Base-by-base conservation (phyloP, 306 rosid species). In the Bauhinia variegata region DNA sequence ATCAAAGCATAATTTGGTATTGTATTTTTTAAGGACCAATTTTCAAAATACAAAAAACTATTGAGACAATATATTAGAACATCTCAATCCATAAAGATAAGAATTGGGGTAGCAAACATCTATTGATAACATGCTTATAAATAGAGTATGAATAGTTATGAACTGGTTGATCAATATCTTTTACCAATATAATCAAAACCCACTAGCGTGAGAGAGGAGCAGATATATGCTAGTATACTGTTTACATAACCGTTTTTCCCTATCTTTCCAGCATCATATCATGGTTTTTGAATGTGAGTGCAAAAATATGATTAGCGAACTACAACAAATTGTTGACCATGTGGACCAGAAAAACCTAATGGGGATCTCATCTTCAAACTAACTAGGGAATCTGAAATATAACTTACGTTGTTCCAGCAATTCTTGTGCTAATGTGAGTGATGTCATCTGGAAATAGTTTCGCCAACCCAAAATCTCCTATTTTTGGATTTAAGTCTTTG, bases 381-480 rank as follows among this genome's bases (percentile, higher is more conserved):
- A 37, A 75, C 66, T 72, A 4, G 19, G 63, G 50, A 73, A 85
- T 70, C 61, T n/a, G 65, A 70, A 56, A 67, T 59, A 58, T 61
- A n/a, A 55, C 87, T 16, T 95, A 95, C 99, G 89, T 90, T 70
- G 99, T 95, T 73, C 99, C 99, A 0, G 99, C 97, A 66, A 95
- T 95, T 83, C 87, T 88, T 15, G 99, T 95, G 86, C 97, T 95
- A 43, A 95, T 91, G 75, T 95, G 99, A 73, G 96, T 95, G 55
- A 95, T 90, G 49, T 83, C 79, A 67, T 95, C 92, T 8, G 99
- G 99, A 76, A 95, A 95, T 71, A 95, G 84, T 77, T 88, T 95
- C 39, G 99, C 99, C 87, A 95, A 72, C 52, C 97, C 99, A 65
- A 95, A 95, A 81, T 95, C 99, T 16, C 99, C 99, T 23, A 95